A percentile compares a stretch with the other conserved stretches of the same genome.
Evolutionary conservation across 352 stramenopile species (phyloP).

Genomic region (Globisporangium abappressorium): DNA sequence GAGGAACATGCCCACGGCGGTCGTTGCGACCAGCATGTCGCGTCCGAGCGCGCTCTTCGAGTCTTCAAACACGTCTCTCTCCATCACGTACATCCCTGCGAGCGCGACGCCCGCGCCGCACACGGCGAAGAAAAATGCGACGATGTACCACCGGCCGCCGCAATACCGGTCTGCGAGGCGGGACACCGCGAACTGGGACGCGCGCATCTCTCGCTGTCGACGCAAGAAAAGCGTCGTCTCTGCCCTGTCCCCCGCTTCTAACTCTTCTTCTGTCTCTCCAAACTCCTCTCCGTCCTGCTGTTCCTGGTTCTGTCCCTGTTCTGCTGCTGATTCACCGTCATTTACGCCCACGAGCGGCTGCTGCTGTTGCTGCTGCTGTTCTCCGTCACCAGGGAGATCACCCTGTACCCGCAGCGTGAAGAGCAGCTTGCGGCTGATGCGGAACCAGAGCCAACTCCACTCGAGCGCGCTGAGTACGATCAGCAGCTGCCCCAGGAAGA

Average conservation of each 20-base stretch:
- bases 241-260: background rate
- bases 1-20: conserved; percentile 24
- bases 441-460: conserved; percentile 50
- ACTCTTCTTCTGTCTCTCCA: background rate
- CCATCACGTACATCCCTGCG: conserved; percentile 23
- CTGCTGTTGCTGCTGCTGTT: background rate
- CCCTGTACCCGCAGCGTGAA: conserved; percentile 24
- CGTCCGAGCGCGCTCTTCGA: conserved; percentile 22
- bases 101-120: conserved; percentile 21
- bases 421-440: conserved; percentile 41
- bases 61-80: conserved; percentile 24
- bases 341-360: background rate
- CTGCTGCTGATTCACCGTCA: background rate
- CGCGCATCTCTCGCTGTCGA: conserved; percentile 14
- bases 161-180: conserved; percentile 27
- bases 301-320: background rate
- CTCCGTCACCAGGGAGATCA: background rate
- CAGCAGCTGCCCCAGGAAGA: conserved; percentile 38
- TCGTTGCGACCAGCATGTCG: conserved; percentile 36
- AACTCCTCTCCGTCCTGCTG: background rate
- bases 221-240: background rate
- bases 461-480: conserved; percentile 40
- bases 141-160: conserved; percentile 27
- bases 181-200: conserved; percentile 24
- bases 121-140: conserved; percentile 25